phyloP scores from a whole-genome alignment of 768 basidiomycete species.

The Mycena pura region DNA sequence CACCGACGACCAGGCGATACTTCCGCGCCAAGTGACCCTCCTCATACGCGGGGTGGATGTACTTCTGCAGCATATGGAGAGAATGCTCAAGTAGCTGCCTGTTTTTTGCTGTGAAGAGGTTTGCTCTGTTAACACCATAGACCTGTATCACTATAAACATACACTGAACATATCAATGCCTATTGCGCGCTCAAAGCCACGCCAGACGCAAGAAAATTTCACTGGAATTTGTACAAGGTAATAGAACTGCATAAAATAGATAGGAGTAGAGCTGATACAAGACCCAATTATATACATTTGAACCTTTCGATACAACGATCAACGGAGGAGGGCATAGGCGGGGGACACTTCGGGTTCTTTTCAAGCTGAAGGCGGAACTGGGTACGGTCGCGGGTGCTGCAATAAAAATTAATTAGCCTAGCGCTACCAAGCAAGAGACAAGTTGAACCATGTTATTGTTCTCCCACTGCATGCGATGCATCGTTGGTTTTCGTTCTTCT shows the following conservation, averaged over 20 bases:
- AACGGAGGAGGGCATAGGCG: conserved; percentile 1
- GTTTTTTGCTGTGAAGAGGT: background rate
- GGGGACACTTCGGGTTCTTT: background rate
- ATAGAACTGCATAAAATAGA: too few species aligned
- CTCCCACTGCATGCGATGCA: conserved; percentile 35
- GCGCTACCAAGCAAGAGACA: background rate
- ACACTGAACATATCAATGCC: too few species aligned
- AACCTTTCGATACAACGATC: conserved; percentile 8
- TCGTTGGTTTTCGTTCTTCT: conserved; percentile 63
- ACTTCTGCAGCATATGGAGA: conserved; percentile 73
- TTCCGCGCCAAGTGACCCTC: conserved; percentile 64
- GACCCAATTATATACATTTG: conserved; percentile 3
- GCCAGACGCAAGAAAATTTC: too few species aligned
- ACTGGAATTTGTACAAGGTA: too few species aligned
- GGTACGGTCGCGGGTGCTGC: conserved; percentile 28
- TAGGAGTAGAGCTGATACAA: conserved; percentile 1
- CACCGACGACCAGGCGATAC: conserved; percentile 36
- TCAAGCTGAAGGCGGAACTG: conserved; percentile 33
- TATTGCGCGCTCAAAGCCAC: too few species aligned
- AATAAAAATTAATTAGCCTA: background rate
- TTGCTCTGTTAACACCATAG: too few species aligned
- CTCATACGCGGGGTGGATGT: conserved; percentile 68
- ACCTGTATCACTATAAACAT: too few species aligned
- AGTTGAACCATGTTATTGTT: conserved; percentile 46
- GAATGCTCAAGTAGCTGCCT: conserved; percentile 42